These are phyloP conservation scores for Cryptomeria japonica DNA, from an alignment of 75 land plant species.

Conservation along the genomic window DNA sequence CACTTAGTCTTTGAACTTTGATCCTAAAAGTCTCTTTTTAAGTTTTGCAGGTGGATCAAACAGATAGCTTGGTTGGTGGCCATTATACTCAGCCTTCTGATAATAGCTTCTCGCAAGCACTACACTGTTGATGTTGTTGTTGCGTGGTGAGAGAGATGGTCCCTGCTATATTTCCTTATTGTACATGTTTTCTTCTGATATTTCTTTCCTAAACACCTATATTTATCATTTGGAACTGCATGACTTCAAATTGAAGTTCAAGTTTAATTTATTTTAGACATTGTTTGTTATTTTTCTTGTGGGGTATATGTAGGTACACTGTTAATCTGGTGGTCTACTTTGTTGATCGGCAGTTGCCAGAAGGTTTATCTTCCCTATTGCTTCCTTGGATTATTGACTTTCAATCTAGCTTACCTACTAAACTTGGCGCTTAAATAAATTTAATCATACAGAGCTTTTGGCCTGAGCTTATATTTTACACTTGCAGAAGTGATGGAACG, in stretches of 20 bases:
- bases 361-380: slow-evolving; percentile 30
- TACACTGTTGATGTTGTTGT: slow-evolving; percentile 95
- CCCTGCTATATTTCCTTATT: background rate
- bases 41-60: slow-evolving; percentile 70
- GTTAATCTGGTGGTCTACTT: slow-evolving; percentile 89
- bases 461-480: background rate
- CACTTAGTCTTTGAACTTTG: too few relatives aligned
- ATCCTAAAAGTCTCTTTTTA: background rate
- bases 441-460: background rate
- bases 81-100: slow-evolving; percentile 70
- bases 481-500: slow-evolving; percentile 73
- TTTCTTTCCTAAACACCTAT: background rate
- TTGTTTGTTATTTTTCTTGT: background rate
- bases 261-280: background rate
- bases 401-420: background rate
- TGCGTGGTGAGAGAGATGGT: slow-evolving; percentile 67
- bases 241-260: background rate
- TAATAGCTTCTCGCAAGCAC: slow-evolving; percentile 93
- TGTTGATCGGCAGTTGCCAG: slow-evolving; percentile 73
- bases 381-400: background rate
- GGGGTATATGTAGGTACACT: slow-evolving; percentile 72
- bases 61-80: slow-evolving; percentile 70
- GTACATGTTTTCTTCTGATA: background rate
- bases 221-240: slow-evolving; percentile 9
- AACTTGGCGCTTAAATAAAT: too few relatives aligned